These are phyloP conservation scores for Solanum microdontum DNA, from an alignment of 257 asterid species.

Conservation along the genomic window DNA sequence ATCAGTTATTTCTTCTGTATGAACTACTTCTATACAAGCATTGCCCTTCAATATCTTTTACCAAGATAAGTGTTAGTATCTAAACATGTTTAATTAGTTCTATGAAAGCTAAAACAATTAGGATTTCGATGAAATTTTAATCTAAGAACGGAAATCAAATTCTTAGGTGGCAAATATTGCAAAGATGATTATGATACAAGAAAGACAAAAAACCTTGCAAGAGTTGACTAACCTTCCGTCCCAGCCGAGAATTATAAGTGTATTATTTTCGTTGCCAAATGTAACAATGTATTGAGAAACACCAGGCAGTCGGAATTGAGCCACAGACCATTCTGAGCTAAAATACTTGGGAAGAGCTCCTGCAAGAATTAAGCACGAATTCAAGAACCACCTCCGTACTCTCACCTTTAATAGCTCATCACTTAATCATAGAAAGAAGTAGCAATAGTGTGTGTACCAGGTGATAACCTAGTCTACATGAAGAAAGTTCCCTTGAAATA, in stretches of 20 bases:
- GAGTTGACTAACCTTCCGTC: conserved; percentile 60
- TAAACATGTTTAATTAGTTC: background rate
- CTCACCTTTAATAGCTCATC: background rate
- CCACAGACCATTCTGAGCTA: conserved; percentile 95
- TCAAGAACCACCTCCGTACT: background rate
- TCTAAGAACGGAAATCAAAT: background rate
- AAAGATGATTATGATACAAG: background rate
- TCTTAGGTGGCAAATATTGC: background rate
- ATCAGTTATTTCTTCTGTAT: background rate
- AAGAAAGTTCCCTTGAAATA: background rate
- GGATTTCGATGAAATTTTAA: background rate
- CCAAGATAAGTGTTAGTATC: background rate
- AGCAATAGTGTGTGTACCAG: background rate
- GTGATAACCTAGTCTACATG: background rate
- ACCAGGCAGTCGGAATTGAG: conserved; percentile 80
- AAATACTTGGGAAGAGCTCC: conserved; percentile 85
- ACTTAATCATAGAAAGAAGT: background rate
- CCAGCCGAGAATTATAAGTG: conserved; percentile 71
- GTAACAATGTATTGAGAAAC: conserved; percentile 63
- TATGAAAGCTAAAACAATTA: background rate
- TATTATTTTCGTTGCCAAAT: conserved; percentile 78
- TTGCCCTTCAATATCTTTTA: background rate
- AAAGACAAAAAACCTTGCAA: background rate
- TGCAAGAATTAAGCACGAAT: conserved; percentile 9
- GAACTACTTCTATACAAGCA: background rate